Evolutionary conservation across 192 early-diverging fungal species (phyloP).

Genomic region (Piromyces sp.): DNA sequence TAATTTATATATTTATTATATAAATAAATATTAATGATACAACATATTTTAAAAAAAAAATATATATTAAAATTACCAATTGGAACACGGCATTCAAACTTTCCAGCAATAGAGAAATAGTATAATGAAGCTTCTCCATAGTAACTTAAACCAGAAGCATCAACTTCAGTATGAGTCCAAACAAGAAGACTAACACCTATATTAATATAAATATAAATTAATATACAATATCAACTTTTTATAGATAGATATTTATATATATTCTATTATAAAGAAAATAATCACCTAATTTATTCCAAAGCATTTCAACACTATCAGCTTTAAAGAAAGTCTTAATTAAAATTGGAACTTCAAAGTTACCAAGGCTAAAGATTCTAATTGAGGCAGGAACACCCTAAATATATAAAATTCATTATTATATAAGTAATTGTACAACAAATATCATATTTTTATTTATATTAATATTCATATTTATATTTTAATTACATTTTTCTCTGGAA

Average conservation of each 20-base stretch:
- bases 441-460: too few species aligned
- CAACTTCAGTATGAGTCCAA: constrained; percentile 85
- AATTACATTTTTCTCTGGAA: constrained; percentile 37
- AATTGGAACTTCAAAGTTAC: constrained; percentile 47
- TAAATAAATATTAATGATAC: too few species aligned
- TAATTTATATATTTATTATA: background rate
- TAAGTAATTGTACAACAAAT: too few species aligned
- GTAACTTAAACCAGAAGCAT: constrained; percentile 89
- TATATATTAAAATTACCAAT: constrained; percentile 19
- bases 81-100: constrained; percentile 78
- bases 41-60: too few species aligned
- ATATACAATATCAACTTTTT: too few species aligned
- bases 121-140: constrained; percentile 93
- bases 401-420: too few species aligned
- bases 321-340: constrained; percentile 89
- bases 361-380: constrained; percentile 71
- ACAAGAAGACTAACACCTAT: constrained; percentile 62
- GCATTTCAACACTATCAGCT: constrained; percentile 79
- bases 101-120: constrained; percentile 74
- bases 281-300: constrained; percentile 64
- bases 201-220: too few species aligned
- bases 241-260: too few species aligned
- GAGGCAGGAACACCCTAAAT: constrained; percentile 53
- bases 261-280: too few species aligned
- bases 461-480: too few species aligned